Evolutionary conservation across 495 filamentous ascomycete species (phyloP), one percentile per base, ranked within the genome.

Genomic region (Astrothelium subdiscretum): DNA sequence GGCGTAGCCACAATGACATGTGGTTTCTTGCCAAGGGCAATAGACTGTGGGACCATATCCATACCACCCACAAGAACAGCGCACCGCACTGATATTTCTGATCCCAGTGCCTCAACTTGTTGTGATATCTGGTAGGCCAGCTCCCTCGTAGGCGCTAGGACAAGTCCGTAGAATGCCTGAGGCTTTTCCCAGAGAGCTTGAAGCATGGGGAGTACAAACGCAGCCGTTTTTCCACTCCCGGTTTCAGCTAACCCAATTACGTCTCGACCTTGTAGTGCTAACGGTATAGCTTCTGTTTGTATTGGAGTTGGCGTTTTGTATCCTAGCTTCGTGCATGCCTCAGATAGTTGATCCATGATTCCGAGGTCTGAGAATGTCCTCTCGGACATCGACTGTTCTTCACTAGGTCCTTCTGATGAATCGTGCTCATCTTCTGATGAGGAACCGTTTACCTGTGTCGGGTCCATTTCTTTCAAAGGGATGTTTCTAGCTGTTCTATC

Each of bases 201-300:
- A 2, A 96, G 79, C 44, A 97, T 92, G 0, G 94, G 94, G 0
- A 98, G 74, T 0, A 87, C 87, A 71, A 97, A 98, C 0, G 94
- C 90, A 1, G 89, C 92, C 0, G 87, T 97, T 75, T 98, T 98
- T 72, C 94, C 94, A 70, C 83, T 87, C 66, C 94, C 94, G 0
- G 94, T 98, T 72, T 98, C 92, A 31, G 94, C 92, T 26, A 97
- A 80, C 35, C 91, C 94, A 65, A 98, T 96, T 31, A 97, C 76
- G 74, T 97, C 94, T 65, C 90, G 81, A 27, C 87, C 86, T 65
- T 86, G 75, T 11, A 97, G 79, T 42, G 92, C 92, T 18, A 90
- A 72, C 0, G 94, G 94, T 63, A 78, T 78, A 6, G 76, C 60
- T 67, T 77, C 71, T 35, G 68, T 64, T 59, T 78, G 76, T 27